Conservation (phyloP, 2,329 filamentous ascomycete species). For the Diaporthe vexans region DNA sequence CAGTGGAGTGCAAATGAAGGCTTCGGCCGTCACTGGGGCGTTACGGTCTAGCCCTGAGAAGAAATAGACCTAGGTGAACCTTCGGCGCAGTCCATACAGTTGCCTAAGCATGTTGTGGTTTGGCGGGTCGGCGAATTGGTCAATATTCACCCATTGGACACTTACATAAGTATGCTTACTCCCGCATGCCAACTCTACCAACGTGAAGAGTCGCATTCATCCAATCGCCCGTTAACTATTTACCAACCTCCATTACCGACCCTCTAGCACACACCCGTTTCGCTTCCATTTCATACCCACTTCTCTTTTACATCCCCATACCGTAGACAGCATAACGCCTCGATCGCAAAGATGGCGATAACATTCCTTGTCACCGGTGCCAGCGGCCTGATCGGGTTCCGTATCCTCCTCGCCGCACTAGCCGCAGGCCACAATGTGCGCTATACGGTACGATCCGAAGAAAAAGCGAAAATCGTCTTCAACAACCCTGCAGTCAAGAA, state of each 20-base stretch:
- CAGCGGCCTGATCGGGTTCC: conserved; percentile 49
- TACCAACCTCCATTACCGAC: not conserved
- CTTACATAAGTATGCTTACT: too few relatives aligned
- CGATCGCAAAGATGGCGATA: conserved; percentile 31
- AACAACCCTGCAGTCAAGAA: conserved; percentile 46
- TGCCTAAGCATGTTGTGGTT: too few relatives aligned
- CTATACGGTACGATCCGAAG: conserved; percentile 46
- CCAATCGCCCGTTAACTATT: not conserved
- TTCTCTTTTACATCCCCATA: not conserved
- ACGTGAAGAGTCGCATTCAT: too few relatives aligned
- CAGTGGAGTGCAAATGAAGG: not conserved
- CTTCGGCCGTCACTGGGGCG: not conserved
- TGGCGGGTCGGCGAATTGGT: too few relatives aligned
- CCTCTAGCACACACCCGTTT: not conserved
- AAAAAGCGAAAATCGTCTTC: conserved; percentile 44
- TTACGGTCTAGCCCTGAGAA: too few relatives aligned
- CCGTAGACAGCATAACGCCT: not conserved
- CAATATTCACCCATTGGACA: too few relatives aligned
- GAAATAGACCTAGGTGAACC: too few relatives aligned
- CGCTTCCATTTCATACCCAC: not conserved
- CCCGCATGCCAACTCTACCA: too few relatives aligned
- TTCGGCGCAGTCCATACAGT: too few relatives aligned
- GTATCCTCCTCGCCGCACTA: conserved; percentile 46
- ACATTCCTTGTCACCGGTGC: conserved; percentile 48
- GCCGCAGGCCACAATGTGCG: conserved; percentile 46